phyloP scores from a whole-genome alignment of 352 stramenopile genomes.

The Peronospora tabacina region DNA sequence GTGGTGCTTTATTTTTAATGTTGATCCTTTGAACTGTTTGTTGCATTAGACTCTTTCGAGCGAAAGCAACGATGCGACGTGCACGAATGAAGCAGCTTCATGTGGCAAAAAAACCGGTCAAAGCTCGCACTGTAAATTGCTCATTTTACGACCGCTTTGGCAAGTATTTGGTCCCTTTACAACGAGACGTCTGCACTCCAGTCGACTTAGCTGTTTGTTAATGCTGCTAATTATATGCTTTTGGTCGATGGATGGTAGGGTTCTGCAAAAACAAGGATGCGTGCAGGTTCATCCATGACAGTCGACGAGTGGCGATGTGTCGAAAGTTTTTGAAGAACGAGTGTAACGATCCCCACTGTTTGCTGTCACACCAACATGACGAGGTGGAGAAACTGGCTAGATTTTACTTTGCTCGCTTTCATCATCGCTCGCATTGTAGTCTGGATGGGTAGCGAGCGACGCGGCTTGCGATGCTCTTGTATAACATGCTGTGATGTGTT shows the following conservation, averaged over 20 bases:
- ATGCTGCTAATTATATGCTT: conserved; percentile 12
- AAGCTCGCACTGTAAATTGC: conserved; percentile 65
- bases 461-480: conserved; percentile 13
- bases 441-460: conserved; percentile 14
- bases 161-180: conserved; percentile 26
- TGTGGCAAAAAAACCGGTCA: conserved; percentile 19
- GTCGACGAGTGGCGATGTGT: conserved; percentile 71
- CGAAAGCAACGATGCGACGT: conserved; percentile 44
- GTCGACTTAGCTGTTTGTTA: background rate
- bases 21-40: background rate
- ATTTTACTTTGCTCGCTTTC: conserved; percentile 8
- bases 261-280: conserved; percentile 78
- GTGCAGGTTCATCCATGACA: conserved; percentile 81
- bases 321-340: conserved; percentile 65
- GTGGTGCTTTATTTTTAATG: background rate
- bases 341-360: conserved; percentile 50
- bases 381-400: conserved; percentile 39
- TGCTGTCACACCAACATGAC: conserved; percentile 65
- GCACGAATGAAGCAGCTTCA: conserved; percentile 38
- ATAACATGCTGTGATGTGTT: conserved; percentile 23
- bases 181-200: background rate
- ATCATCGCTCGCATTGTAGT: conserved; percentile 10
- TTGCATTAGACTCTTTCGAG: conserved; percentile 31
- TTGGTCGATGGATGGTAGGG: conserved; percentile 26
- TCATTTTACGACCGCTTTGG: conserved; percentile 79